A percentile compares a stretch with the other conserved stretches of the same genome.
These are phyloP conservation scores for Nicotiana sylvestris DNA, from an alignment of 257 asterid genomes.

Conservation along the genomic window DNA sequence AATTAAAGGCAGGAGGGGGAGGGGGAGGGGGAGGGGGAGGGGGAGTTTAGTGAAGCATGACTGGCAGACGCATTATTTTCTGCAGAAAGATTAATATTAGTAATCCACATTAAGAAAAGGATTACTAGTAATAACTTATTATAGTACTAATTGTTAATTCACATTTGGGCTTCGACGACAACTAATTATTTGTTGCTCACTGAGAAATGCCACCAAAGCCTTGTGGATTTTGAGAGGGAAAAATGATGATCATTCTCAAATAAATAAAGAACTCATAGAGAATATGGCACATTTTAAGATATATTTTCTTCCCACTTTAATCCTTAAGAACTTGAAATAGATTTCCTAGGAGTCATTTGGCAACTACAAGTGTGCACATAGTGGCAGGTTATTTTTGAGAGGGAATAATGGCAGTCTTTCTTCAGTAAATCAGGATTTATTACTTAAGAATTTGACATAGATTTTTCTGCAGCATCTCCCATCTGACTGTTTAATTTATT, in stretches of 20 bases:
- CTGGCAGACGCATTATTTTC: too few relatives aligned
- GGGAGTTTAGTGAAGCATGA: too few relatives aligned
- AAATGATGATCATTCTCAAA: too few relatives aligned
- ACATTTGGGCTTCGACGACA: background rate
- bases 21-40: too few relatives aligned
- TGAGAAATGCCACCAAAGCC: background rate
- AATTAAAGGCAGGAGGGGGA: too few relatives aligned
- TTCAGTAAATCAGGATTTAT: background rate
- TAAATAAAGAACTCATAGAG: too few relatives aligned
- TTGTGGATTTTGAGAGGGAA: too few relatives aligned
- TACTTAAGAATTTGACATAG: background rate
- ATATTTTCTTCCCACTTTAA: too few relatives aligned
- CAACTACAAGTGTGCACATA: background rate
- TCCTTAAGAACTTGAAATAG: too few relatives aligned
- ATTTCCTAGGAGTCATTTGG: background rate
- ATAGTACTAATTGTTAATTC: background rate
- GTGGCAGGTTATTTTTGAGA: background rate
- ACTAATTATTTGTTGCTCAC: background rate
- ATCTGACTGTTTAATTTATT: background rate
- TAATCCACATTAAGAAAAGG: too few relatives aligned
- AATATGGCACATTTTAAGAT: too few relatives aligned
- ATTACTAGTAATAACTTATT: too few relatives aligned
- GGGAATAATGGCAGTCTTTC: background rate
- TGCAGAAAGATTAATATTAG: background rate
- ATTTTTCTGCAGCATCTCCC: background rate